A percentile compares a stretch with the other conserved stretches of the same genome.
Conservation (phyloP, 169 alveolate genomes). For the Cryptosporidium parvum region DNA sequence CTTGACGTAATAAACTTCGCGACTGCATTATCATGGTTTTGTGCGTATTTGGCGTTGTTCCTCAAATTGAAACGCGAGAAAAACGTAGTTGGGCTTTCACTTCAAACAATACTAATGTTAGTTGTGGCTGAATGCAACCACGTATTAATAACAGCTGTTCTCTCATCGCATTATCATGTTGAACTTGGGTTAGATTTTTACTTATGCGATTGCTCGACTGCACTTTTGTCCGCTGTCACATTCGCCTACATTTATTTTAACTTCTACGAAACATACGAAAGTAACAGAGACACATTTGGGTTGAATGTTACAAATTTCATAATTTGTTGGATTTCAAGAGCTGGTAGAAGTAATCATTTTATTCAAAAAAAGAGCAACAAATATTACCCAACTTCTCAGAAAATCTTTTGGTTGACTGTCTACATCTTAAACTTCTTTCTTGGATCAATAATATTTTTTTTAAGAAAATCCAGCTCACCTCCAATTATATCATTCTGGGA, state of each 20-base stretch:
- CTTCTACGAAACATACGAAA: conserved; percentile 76
- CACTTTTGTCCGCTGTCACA: conserved; percentile 71
- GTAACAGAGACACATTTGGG: conserved; percentile 80
- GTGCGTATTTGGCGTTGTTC: conserved; percentile 78
- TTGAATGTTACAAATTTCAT: conserved; percentile 28
- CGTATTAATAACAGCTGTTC: conserved; percentile 72
- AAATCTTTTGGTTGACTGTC: conserved; percentile 17
- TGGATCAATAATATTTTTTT: conserved; percentile 44
- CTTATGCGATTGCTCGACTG: conserved; percentile 78
- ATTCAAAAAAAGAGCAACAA: not conserved
- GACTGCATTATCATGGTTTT: conserved; percentile 80
- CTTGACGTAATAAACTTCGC: conserved; percentile 77
- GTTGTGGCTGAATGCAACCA: conserved; percentile 80
- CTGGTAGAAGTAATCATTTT: not conserved
- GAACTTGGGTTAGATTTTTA: conserved; percentile 76
- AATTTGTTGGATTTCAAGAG: conserved; percentile 1
- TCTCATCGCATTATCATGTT: conserved; percentile 60
- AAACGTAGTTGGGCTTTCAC: conserved; percentile 76
- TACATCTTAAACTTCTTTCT: conserved; percentile 25
- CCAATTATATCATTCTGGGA: conserved; percentile 79
- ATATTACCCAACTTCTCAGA: conserved; percentile 26
- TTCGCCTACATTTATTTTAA: conserved; percentile 56
- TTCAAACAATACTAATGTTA: conserved; percentile 80
- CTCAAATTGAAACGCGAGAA: conserved; percentile 75
- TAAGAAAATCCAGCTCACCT: conserved; percentile 58